Conservation (phyloP, 768 basidiomycete species). For the Cystobasidium ongulense region DNA sequence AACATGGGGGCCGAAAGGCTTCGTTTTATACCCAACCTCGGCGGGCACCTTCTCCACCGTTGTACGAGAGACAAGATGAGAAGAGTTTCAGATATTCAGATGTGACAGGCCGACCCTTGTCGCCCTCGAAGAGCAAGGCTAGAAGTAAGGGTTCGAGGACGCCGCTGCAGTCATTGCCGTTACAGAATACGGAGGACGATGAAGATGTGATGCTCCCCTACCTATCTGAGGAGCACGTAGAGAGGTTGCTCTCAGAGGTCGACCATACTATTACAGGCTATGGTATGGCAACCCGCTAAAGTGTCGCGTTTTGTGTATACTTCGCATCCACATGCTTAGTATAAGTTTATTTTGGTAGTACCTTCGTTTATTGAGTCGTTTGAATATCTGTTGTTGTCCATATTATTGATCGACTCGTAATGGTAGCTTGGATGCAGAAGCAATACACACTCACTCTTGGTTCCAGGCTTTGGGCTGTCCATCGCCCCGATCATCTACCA, state of each 20-base stretch:
- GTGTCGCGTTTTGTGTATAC: not conserved
- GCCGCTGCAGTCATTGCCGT: not conserved
- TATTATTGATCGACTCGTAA: not conserved
- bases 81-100: not conserved
- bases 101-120: not conserved
- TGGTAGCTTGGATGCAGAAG: not conserved
- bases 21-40: not conserved
- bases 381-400: slow-evolving; percentile 3
- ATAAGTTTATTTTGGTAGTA: not conserved
- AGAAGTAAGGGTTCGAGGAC: not conserved
- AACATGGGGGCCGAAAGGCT: not conserved
- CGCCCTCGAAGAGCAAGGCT: not conserved
- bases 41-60: not conserved
- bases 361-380: not conserved
- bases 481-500: no score
- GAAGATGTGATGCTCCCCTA: not conserved
- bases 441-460: not conserved
- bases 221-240: slow-evolving; percentile 6
- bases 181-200: not conserved
- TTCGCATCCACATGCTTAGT: not conserved
- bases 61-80: not conserved
- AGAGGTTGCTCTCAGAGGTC: not conserved
- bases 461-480: no score
- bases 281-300: not conserved
- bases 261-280: not conserved